phyloP scores from a whole-genome alignment of 192 early-diverging fungal species.

The Coemansia sp. region DNA sequence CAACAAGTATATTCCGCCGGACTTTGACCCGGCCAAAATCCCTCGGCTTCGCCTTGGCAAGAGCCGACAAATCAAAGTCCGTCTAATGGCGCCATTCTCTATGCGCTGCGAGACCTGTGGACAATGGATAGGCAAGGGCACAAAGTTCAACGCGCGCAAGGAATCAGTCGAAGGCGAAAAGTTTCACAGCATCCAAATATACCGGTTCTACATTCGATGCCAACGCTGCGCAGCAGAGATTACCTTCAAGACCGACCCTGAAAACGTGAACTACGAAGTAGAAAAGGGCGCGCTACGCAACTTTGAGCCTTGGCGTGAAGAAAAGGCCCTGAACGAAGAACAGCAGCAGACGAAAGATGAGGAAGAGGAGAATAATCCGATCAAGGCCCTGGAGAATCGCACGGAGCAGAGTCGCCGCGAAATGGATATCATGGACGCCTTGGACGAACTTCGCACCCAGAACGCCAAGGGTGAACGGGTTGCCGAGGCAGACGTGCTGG shows the following conservation, averaged over 20 bases:
- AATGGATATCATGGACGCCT: constrained; percentile 96
- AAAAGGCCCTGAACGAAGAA: constrained; percentile 64
- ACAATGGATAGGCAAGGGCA: constrained; percentile 96
- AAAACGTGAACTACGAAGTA: constrained; percentile 92
- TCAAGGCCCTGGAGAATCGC: constrained; percentile 92
- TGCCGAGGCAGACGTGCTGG: constrained; percentile 65
- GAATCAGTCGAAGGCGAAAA: constrained; percentile 62
- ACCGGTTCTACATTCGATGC: constrained; percentile 84
- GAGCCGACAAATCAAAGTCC: constrained; percentile 91
- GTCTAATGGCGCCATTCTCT: constrained; percentile 97
- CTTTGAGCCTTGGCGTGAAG: constrained; percentile 92
- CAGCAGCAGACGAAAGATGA: constrained; percentile 61
- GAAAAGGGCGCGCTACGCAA: constrained; percentile 92
- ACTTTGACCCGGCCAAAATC: constrained; percentile 96
- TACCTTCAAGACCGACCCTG: constrained; percentile 97
- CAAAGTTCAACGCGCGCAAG: constrained; percentile 98
- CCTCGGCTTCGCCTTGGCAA: constrained; percentile 79
- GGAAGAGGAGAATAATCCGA: constrained; percentile 91
- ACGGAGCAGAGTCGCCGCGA: constrained; percentile 93
- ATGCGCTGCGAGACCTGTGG: constrained; percentile 97
- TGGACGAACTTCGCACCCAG: constrained; percentile 90
- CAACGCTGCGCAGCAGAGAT: constrained; percentile 96
- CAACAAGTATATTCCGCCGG: constrained; percentile 96
- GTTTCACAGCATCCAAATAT: constrained; percentile 76
- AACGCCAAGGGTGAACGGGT: constrained; percentile 86